Conservation (phyloP, 169 alveolate species). For the Neospora caninum region DNA sequence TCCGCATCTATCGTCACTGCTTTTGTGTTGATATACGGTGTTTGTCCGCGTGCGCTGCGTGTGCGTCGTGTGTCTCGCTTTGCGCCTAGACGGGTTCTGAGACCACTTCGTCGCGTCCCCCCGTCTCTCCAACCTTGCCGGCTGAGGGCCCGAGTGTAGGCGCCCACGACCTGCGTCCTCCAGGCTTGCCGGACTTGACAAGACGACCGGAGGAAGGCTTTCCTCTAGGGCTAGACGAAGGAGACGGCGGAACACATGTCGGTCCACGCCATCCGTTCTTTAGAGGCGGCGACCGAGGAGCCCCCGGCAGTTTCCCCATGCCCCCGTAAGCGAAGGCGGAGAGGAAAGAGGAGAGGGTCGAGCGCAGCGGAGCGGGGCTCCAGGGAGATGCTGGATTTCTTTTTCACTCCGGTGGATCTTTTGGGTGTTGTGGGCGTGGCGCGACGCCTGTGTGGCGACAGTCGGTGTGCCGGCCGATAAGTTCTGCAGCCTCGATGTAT, state of each 20-base stretch:
- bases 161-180: background rate
- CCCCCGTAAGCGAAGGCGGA: slow-evolving; percentile 14
- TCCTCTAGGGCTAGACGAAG: background rate
- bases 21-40: background rate
- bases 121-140: background rate
- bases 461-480: too few relatives aligned
- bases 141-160: background rate
- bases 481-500: too few relatives aligned
- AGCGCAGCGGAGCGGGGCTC: too few relatives aligned
- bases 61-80: background rate
- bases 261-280: slow-evolving; percentile 44
- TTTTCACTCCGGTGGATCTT: too few relatives aligned
- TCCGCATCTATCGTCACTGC: too few relatives aligned
- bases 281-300: background rate
- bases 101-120: background rate
- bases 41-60: background rate
- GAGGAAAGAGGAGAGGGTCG: background rate
- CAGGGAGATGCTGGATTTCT: too few relatives aligned
- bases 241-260: background rate
- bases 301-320: background rate
- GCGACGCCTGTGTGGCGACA: too few relatives aligned
- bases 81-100: background rate
- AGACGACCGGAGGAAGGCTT: background rate
- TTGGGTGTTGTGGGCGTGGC: too few relatives aligned
- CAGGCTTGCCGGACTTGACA: slow-evolving; percentile 18